Percentiles rank a stretch among this genome's conserved stretches.
Conservation (phyloP, 2,329 filamentous ascomycete genomes). For the Venturia carpophila region DNA sequence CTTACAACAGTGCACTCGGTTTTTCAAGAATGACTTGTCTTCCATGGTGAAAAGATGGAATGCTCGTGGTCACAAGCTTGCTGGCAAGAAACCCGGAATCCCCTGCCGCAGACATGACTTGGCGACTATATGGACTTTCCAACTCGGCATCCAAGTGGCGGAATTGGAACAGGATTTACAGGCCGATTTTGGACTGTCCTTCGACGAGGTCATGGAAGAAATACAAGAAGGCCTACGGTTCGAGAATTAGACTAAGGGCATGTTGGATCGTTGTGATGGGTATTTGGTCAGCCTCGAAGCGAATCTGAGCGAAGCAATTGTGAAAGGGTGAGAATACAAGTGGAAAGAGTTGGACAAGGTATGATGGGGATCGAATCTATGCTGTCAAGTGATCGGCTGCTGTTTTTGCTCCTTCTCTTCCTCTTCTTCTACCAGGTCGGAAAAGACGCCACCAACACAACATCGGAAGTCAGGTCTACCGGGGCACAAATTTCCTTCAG, state of each 20-base stretch:
- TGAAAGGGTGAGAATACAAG: no score
- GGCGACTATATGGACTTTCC: no score
- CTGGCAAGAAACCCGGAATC: background rate
- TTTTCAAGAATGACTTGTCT: background rate
- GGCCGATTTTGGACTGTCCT: background rate
- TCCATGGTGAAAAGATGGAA: background rate
- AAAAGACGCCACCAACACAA: constrained; percentile 3
- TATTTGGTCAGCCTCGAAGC: no score
- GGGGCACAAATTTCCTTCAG: background rate
- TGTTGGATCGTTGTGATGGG: background rate
- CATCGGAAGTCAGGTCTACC: constrained; percentile 4
- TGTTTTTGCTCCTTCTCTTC: background rate
- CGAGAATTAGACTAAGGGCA: background rate
- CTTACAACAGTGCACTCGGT: background rate
- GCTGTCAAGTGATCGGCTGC: background rate
- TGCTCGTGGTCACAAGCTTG: background rate
- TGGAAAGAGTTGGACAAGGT: background rate
- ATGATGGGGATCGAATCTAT: background rate
- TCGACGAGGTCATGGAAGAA: background rate
- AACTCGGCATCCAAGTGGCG: no score
- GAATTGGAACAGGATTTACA: no score
- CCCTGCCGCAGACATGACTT: no score
- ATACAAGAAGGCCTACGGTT: no score
- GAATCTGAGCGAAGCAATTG: no score
- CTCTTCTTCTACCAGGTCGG: background rate